Evolutionary conservation across 202 grass and related monocot species (phyloP).

Genomic region (Zoysia matrella): DNA sequence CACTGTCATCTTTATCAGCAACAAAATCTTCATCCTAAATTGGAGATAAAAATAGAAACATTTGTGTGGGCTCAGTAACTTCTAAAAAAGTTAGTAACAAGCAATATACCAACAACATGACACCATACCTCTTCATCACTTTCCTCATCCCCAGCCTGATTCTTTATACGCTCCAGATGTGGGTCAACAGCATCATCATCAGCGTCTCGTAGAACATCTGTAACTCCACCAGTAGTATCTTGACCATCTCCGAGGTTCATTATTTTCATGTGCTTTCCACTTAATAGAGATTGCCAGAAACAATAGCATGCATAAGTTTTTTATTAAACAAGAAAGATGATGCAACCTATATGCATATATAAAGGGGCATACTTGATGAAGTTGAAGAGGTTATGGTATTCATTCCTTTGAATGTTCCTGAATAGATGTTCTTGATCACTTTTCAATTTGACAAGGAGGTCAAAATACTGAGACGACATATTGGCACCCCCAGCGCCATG

Average conservation of each 20-base stretch:
- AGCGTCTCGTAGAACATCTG: slow-evolving; percentile 70
- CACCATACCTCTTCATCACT: slow-evolving; percentile 95
- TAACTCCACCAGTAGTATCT: slow-evolving; percentile 69
- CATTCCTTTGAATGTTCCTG: slow-evolving; percentile 98
- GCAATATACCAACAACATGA: slow-evolving; percentile 23
- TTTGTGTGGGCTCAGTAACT: slow-evolving; percentile 16
- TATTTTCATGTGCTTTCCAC: slow-evolving; percentile 89
- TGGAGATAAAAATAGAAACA: slow-evolving; percentile 36
- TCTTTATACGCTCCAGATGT: slow-evolving; percentile 77
- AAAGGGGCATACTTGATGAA: slow-evolving; percentile 75
- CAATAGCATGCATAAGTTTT: slow-evolving; percentile 21
- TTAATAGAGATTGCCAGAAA: slow-evolving; percentile 44
- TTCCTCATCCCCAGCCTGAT: slow-evolving; percentile 81
- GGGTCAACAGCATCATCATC: slow-evolving; percentile 87
- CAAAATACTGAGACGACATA: slow-evolving; percentile 97
- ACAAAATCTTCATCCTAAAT: slow-evolving; percentile 99
- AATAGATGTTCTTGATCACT: slow-evolving; percentile 98
- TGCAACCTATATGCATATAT: background rate
- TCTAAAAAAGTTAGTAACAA: slow-evolving; percentile 35
- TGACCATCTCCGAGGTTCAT: slow-evolving; percentile 91
- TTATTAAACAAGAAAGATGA: slow-evolving; percentile 28
- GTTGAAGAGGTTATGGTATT: slow-evolving; percentile 96
- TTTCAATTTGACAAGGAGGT: slow-evolving; percentile 91
- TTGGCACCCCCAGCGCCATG: slow-evolving; percentile 86
- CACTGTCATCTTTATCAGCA: slow-evolving; percentile 87